Conservation (phyloP, 768 basidiomycete species). For the Arthromyces matolae region DNA sequence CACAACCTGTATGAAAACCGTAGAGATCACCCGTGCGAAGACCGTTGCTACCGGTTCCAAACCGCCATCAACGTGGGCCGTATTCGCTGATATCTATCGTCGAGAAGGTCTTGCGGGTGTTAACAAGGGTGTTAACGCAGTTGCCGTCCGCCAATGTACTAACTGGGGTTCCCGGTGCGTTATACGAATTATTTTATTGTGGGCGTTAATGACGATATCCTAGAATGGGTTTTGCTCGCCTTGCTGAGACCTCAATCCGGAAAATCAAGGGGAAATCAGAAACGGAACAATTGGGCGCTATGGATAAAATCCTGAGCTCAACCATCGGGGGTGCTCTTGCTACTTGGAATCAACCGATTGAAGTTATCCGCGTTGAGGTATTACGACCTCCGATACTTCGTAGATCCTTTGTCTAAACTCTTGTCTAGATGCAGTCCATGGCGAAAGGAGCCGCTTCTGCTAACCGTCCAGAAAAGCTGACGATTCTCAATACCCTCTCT, state of each 20-base stretch:
- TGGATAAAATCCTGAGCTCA: conserved; percentile 88
- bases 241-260: conserved; percentile 81
- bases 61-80: conserved; percentile 89
- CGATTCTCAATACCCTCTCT: conserved; percentile 84
- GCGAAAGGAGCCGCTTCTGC: conserved; percentile 71
- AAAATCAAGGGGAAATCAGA: conserved; percentile 76
- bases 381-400: conserved; percentile 9
- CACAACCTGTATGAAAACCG: conserved; percentile 99
- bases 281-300: conserved; percentile 63
- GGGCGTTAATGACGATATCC: not conserved
- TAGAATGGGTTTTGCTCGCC: conserved; percentile 95
- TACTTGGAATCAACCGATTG: conserved; percentile 99
- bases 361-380: conserved; percentile 95
- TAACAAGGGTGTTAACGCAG: conserved; percentile 98
- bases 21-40: conserved; percentile 94
- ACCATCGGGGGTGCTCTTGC: conserved; percentile 91
- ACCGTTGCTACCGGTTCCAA: conserved; percentile 79
- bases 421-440: conserved; percentile 99
- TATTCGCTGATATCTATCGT: conserved; percentile 93
- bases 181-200: conserved; percentile 1
- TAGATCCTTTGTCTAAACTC: too few species aligned
- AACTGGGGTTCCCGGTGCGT: conserved; percentile 89
- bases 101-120: conserved; percentile 92
- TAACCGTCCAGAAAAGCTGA: conserved; percentile 88
- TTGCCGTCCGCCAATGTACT: conserved; percentile 87